These are phyloP conservation scores for Russula brevipes DNA, from an alignment of 768 basidiomycete species.

Conservation along the genomic window DNA sequence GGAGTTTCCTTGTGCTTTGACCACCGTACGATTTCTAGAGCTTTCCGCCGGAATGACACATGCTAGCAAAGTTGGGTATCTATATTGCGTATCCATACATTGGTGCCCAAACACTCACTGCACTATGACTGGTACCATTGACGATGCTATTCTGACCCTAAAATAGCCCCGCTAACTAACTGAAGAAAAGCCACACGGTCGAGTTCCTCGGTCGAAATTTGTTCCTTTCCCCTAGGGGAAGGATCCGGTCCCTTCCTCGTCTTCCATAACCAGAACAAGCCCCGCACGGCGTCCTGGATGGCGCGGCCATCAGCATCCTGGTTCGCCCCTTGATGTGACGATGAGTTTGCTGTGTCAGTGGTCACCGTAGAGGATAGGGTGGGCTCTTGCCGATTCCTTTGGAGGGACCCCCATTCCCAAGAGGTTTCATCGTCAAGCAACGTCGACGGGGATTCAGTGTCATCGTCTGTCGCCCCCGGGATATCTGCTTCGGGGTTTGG, in stretches of 20 bases:
- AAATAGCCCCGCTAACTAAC: constrained; percentile 14
- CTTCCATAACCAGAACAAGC: constrained; percentile 17
- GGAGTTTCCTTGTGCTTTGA: too few relatives aligned
- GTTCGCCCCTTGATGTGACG: not conserved
- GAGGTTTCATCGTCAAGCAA: not conserved
- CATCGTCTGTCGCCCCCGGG: constrained; percentile 14
- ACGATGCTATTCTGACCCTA: not conserved
- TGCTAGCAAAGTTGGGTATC: not conserved
- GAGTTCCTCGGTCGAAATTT: constrained; percentile 3
- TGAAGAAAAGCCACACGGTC: constrained; percentile 17
- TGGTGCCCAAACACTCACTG: not conserved
- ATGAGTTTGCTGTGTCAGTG: not conserved
- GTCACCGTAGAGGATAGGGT: not conserved
- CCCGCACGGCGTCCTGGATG: constrained; percentile 17
- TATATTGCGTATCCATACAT: not conserved
- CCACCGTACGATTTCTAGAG: not conserved
- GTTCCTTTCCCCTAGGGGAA: not conserved
- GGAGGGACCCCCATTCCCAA: not conserved
- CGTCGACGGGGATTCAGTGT: constrained; percentile 12
- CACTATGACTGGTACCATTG: not conserved
- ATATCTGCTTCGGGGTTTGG: constrained; percentile 8
- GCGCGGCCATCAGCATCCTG: constrained; percentile 1
- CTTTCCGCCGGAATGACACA: not conserved
- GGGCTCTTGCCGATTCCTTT: not conserved
- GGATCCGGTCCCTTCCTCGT: not conserved